Evolutionary conservation across 169 alveolate species (phyloP), one percentile per base, ranked within the genome.

Genomic region (Blepharisma undulans): DNA sequence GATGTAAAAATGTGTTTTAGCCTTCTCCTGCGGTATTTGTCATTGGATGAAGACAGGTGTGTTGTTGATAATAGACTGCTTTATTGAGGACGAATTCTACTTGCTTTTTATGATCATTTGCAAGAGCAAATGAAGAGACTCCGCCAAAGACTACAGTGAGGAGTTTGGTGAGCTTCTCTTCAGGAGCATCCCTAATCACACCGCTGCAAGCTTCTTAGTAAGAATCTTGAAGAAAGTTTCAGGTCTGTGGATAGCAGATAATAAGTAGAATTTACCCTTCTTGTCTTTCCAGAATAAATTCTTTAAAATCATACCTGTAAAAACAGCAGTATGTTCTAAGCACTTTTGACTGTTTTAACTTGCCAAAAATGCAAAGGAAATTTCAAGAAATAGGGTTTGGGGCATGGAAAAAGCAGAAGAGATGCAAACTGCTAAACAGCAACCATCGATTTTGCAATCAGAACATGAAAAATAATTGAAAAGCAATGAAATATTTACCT

Each of bases 151-250:
- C 82, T 77, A 82, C 93, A 66, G 36, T n/a, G 0, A 93, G 79
- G 1, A 25, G 22, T 36, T 90, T 93, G 6, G 27, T 61, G 59
- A 93, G 25, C 21, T 82, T 60, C 48, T 90, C 93, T 76, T 77
- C 93, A 12, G 93, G 93, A 60, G 94, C 95, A 16, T 91, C 87
- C 59, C 95, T 34, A 22, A 93, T 89, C 59, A 85, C 93, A 25
- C 85, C 79, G 5, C 90, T 86, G 12, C 94, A 36, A 93, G 84
- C n/a, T 85, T 61, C 25, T 90, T 91, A 21, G 91, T 93, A 19
- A 93, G 66, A 84, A 78, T 76, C 72, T 93, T 93, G 93, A 87
- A 88, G 29, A 91, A 84, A 29, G 95, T 93, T 79, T 90, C 93
- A 25, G 95, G 76, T n/a, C 25, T 22, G 71, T 93, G 90, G n/a